These are phyloP conservation scores for Hirsutella minnesotensis DNA, from an alignment of 2,329 filamentous ascomycete genomes.

Conservation along the genomic window DNA sequence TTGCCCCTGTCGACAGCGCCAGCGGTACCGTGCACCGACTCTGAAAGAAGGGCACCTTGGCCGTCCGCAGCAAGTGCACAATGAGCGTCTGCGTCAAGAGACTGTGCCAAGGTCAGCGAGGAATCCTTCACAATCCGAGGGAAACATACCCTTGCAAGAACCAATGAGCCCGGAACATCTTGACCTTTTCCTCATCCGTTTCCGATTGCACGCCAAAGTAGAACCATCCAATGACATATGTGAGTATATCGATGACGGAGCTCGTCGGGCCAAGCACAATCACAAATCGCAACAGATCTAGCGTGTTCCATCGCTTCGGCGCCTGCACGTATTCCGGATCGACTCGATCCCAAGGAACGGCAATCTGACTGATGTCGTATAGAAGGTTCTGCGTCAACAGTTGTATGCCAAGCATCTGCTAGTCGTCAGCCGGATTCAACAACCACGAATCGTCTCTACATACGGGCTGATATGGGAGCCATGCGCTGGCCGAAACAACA, in stretches of 20 bases:
- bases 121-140: background rate
- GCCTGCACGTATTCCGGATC: conserved; percentile 14
- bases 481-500: conserved; percentile 14
- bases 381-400: conserved; percentile 16
- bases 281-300: conserved; percentile 16
- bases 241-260: conserved; percentile 15
- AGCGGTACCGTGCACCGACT: conserved; percentile 10
- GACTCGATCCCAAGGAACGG: conserved; percentile 16
- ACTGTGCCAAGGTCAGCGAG: background rate
- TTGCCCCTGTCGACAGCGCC: conserved; percentile 11
- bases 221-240: conserved; percentile 12
- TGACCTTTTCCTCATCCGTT: conserved; percentile 6
- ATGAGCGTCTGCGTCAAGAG: conserved; percentile 17
- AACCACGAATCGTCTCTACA: background rate
- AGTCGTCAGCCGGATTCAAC: background rate
- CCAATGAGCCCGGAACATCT: conserved; percentile 14
- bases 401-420: conserved; percentile 14
- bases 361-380: conserved; percentile 17
- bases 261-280: conserved; percentile 15
- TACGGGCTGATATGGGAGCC: conserved; percentile 15
- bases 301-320: conserved; percentile 14
- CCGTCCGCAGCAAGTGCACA: conserved; percentile 14
- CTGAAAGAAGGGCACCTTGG: conserved; percentile 14
- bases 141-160: conserved; percentile 13
- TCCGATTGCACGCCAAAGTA: conserved; percentile 11